Evolutionary conservation across 257 asterid species (phyloP).

Genomic region (Lithospermum erythrorhizon): DNA sequence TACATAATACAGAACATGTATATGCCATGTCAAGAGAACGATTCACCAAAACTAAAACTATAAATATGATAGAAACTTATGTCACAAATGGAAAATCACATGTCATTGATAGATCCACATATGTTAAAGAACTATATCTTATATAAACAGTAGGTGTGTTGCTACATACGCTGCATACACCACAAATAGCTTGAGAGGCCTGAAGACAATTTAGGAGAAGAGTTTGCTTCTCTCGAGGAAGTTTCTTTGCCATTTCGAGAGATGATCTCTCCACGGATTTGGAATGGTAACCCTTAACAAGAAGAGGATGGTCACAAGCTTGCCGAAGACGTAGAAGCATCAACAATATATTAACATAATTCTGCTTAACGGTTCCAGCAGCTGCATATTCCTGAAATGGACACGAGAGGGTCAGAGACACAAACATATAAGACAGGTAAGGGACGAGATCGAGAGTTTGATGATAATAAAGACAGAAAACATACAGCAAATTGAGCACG

Average conservation of each 20-base stretch:
- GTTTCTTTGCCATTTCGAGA: slow-evolving; percentile 67
- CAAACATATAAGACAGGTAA: slow-evolving; percentile 5
- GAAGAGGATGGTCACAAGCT: slow-evolving; percentile 99
- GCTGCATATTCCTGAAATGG: slow-evolving; percentile 81
- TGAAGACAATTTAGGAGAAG: slow-evolving; percentile 72
- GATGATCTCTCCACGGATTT: slow-evolving; percentile 53
- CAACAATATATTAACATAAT: slow-evolving; percentile 78
- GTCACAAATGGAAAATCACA: neutral
- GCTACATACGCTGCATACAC: slow-evolving; percentile 75
- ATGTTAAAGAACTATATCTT: neutral
- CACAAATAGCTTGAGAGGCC: slow-evolving; percentile 79
- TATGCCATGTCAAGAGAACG: slow-evolving; percentile 3
- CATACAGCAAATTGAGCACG: slow-evolving; percentile 97
- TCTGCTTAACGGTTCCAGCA: slow-evolving; percentile 93
- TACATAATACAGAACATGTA: slow-evolving; percentile 19
- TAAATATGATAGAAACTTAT: neutral
- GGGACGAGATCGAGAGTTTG: neutral
- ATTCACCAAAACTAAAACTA: slow-evolving; percentile 5
- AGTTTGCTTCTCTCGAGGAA: slow-evolving; percentile 53
- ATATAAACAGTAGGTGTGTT: neutral
- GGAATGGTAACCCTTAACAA: slow-evolving; percentile 57
- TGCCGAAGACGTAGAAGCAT: slow-evolving; percentile 97
- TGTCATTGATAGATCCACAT: neutral
- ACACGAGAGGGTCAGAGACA: slow-evolving; percentile 13
- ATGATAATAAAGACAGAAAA: slow-evolving; percentile 1